phyloP scores from a whole-genome alignment of 148 eudicot species.

The Amaranthus cruentus region DNA sequence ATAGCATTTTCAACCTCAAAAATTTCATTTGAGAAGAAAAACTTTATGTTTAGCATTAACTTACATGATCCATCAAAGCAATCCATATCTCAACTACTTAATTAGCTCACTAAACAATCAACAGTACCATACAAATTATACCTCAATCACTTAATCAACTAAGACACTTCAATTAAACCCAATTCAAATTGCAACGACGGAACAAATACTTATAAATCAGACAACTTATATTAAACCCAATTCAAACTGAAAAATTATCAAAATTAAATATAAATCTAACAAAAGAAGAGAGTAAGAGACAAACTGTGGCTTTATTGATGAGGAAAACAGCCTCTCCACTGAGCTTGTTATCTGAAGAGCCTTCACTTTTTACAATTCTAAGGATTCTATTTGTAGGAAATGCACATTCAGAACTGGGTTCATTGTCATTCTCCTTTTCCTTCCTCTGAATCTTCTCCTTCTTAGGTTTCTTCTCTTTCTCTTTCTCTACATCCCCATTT shows the following conservation, averaged over 20 bases:
- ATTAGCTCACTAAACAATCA: neutral
- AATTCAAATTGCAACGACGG: neutral
- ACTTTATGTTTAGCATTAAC: neutral
- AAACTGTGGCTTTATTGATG: slow-evolving; percentile 67
- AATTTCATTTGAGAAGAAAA: too few relatives aligned
- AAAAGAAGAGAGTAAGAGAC: neutral
- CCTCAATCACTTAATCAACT: neutral
- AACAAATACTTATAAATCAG: too few relatives aligned
- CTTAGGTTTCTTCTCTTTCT: slow-evolving; percentile 13
- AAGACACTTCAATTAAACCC: neutral
- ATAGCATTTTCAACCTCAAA: too few relatives aligned
- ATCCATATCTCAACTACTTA: too few relatives aligned
- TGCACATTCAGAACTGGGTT: slow-evolving; percentile 21
- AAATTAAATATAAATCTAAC: neutral
- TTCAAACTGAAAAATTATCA: neutral
- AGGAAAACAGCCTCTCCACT: slow-evolving; percentile 56
- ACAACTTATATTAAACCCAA: neutral
- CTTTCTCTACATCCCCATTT: slow-evolving; percentile 10
- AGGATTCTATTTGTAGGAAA: slow-evolving; percentile 50
- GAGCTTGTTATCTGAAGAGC: slow-evolving; percentile 36
- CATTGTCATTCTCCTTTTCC: slow-evolving; percentile 18
- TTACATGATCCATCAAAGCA: neutral
- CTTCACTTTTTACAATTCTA: slow-evolving; percentile 50
- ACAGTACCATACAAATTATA: neutral
- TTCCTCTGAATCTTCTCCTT: slow-evolving; percentile 4